phyloP scores from a whole-genome alignment of 2,329 filamentous ascomycete species.

The Ceratocystis cacaofunesta region DNA sequence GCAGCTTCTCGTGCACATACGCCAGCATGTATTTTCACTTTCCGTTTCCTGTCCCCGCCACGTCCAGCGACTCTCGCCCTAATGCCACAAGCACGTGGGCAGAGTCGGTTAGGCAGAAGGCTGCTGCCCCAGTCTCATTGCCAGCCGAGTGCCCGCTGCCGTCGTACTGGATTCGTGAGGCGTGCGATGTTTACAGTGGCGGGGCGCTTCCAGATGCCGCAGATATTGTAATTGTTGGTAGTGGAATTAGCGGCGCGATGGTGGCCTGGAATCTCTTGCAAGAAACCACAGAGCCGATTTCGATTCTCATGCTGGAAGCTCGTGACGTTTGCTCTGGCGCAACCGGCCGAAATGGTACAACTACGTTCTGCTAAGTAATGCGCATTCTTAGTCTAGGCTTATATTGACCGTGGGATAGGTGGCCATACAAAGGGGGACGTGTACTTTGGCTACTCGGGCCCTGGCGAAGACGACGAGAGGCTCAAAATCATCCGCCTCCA shows the following conservation, averaged over 20 bases:
- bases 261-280: constrained; percentile 23
- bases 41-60: constrained; percentile 12
- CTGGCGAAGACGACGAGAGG: constrained; percentile 7
- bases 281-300: constrained; percentile 1
- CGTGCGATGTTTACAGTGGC: constrained; percentile 17
- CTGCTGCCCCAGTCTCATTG: not conserved
- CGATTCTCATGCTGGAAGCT: constrained; percentile 25
- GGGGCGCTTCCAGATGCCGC: constrained; percentile 25
- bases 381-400: not conserved
- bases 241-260: constrained; percentile 36
- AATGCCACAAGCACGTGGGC: not conserved
- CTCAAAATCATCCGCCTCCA: constrained; percentile 18
- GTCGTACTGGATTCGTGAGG: constrained; percentile 20
- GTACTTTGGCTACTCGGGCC: constrained; percentile 10
- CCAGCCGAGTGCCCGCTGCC: constrained; percentile 7
- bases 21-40: constrained; percentile 12
- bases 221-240: constrained; percentile 39
- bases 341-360: constrained; percentile 25
- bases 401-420: constrained; percentile 9
- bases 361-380: not conserved
- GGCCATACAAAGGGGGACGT: constrained; percentile 15
- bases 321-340: constrained; percentile 25
- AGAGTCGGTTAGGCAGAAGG: not conserved
- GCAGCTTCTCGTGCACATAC: not conserved
- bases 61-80: not conserved